A percentile compares a stretch with the other conserved stretches of the same genome.
Evolutionary conservation across 805 yeast species (phyloP).

Genomic region (Nakazawaea anatomiae): DNA sequence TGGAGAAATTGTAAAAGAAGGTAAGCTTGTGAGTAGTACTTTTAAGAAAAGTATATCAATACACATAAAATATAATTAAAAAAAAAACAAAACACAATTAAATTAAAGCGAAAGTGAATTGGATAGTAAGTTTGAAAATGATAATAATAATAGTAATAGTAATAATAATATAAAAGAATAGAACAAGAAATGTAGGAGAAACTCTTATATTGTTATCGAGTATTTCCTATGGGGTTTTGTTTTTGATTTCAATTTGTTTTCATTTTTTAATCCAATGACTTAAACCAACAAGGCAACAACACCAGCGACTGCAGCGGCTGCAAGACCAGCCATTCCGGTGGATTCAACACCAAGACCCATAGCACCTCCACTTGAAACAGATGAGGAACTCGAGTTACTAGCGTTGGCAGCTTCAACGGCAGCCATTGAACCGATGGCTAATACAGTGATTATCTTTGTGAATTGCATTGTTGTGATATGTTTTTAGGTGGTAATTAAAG

Average conservation of each 20-base stretch:
- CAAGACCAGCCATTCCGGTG: slow-evolving; percentile 9
- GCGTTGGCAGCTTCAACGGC: slow-evolving; percentile 8
- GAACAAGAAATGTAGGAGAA: neutral
- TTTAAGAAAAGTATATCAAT: too few relatives aligned
- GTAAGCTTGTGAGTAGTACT: too few relatives aligned
- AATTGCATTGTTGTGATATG: slow-evolving; percentile 5
- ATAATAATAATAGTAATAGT: too few relatives aligned
- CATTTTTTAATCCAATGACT: slow-evolving; percentile 10
- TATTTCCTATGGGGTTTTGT: too few relatives aligned
- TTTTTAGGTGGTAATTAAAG: too few relatives aligned
- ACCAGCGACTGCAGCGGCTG: slow-evolving; percentile 12
- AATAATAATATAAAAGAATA: too few relatives aligned
- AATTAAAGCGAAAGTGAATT: neutral
- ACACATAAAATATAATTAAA: neutral
- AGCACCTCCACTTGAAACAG: slow-evolving; percentile 6
- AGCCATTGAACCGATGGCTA: slow-evolving; percentile 3
- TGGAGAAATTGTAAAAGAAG: too few relatives aligned
- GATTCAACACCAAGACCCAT: slow-evolving; percentile 16
- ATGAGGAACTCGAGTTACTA: neutral
- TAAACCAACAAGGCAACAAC: slow-evolving; percentile 14
- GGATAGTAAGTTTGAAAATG: too few relatives aligned
- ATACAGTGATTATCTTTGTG: slow-evolving; percentile 4
- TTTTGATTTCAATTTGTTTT: too few relatives aligned
- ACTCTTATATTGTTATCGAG: neutral
- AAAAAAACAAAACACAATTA: neutral